These are phyloP conservation scores for Puccinia novopanici DNA, from an alignment of 1,284 basidiomycete genomes.

Conservation along the genomic window DNA sequence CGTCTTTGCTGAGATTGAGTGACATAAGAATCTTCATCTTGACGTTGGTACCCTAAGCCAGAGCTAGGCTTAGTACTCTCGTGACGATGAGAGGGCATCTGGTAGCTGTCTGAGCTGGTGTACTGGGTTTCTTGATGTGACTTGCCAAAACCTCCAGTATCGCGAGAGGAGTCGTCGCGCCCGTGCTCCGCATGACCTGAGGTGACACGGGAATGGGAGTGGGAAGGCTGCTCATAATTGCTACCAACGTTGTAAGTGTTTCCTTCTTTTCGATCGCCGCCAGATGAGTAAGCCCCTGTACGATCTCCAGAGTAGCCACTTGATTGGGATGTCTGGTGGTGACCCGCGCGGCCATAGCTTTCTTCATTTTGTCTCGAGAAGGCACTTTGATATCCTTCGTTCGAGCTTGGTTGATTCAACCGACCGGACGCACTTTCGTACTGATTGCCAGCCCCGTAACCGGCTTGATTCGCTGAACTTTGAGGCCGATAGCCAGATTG, in stretches of 20 bases:
- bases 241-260: background rate
- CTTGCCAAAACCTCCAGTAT: constrained; percentile 5
- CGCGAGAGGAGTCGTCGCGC: background rate
- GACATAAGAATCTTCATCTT: background rate
- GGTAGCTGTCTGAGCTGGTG: background rate
- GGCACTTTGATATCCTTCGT: background rate
- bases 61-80: background rate
- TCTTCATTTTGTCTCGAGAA: background rate
- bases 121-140: background rate
- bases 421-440: constrained; percentile 6
- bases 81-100: constrained; percentile 3
- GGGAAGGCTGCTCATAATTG: background rate
- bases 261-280: background rate
- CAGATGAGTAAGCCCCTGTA: background rate
- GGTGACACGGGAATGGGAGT: background rate
- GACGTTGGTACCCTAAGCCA: background rate
- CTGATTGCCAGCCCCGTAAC: background rate
- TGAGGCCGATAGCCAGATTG: constrained; percentile 8
- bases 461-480: background rate
- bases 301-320: background rate
- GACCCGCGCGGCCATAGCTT: background rate
- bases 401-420: background rate
- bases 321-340: background rate
- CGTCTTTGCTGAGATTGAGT: background rate
- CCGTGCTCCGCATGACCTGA: background rate